Evolutionary conservation across 345 rosid species (phyloP), one percentile per base, ranked within the genome.

Genomic region (Ceriops decandra): DNA sequence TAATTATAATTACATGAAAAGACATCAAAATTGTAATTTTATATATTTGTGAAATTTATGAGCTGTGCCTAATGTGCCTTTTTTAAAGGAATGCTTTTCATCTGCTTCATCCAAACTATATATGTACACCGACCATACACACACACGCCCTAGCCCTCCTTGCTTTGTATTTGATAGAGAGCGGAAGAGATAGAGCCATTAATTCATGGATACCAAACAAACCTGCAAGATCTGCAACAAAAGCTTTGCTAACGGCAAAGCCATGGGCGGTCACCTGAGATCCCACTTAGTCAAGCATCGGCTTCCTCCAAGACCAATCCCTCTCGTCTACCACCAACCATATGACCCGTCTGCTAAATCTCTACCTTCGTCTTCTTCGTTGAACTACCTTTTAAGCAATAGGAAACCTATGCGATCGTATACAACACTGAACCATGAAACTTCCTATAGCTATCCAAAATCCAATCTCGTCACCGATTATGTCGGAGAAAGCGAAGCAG

Each of bases 241-340:
- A 57, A 68, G 81, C 33, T 85, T 87, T 47, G 77, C 83, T 20
- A 85, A 77, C 64, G 87, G 91, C 38, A 87, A 85, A 79, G 91
- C 91, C 76, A 78, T 87, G 87, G 91, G 91, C 26, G 91, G 89
- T 19, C 91, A 85, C 73, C 78, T 85, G 89, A 85, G 86, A 82
- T 85, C 89, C 70, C 89, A 87, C 71, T 31, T 78, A 0, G 82
- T 79, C 5, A 84, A 79, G 64, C 80, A 76, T n/a, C 87, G 84
- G 1, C 57, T 86, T 33, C 77, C 85, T 60, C 65, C 78, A 0
- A 82, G 75, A 64, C 70, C 76, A 38, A 52, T 52, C 35, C 61
- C 1, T 5, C 58, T 6, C 58, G 27, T 54, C 58, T 15, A 8
- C 28, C 22, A 19, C 19, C 57, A 27, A 46, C 61, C 51, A 70